Conservation (phyloP, 2,329 filamentous ascomycete genomes). For the Fusarium anthophilum region DNA sequence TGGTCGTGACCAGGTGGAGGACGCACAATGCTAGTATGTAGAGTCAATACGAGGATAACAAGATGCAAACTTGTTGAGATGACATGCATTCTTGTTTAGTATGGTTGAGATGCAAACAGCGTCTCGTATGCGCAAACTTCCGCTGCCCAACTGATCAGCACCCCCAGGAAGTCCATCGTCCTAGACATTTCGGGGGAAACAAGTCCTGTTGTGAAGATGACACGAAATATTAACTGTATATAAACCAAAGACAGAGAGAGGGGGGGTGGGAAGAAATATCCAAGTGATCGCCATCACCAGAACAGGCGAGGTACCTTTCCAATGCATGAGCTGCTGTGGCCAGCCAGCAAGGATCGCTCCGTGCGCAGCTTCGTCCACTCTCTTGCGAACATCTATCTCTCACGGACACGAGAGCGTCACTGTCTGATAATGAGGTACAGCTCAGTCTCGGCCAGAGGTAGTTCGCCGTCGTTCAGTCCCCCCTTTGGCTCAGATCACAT, state of each 20-base stretch:
- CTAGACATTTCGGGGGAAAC: neutral
- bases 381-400: neutral
- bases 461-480: neutral
- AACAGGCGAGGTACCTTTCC: neutral
- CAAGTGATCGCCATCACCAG: neutral
- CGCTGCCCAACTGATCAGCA: neutral
- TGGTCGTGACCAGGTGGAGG: neutral
- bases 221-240: neutral
- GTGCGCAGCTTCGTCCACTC: neutral
- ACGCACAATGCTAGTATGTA: neutral
- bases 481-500: neutral
- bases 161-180: neutral
- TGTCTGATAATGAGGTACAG: neutral
- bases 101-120: neutral
- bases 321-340: neutral
- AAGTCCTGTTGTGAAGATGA: neutral
- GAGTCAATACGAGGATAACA: neutral
- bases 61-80: neutral
- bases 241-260: neutral
- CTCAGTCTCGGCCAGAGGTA: neutral
- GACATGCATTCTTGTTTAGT: neutral
- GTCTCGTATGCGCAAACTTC: neutral
- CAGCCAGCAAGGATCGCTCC: neutral
- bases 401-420: neutral
- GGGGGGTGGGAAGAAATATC: neutral